phyloP scores from a whole-genome alignment of 2,329 filamentous ascomycete genomes.

The Biscogniauxia sp. region DNA sequence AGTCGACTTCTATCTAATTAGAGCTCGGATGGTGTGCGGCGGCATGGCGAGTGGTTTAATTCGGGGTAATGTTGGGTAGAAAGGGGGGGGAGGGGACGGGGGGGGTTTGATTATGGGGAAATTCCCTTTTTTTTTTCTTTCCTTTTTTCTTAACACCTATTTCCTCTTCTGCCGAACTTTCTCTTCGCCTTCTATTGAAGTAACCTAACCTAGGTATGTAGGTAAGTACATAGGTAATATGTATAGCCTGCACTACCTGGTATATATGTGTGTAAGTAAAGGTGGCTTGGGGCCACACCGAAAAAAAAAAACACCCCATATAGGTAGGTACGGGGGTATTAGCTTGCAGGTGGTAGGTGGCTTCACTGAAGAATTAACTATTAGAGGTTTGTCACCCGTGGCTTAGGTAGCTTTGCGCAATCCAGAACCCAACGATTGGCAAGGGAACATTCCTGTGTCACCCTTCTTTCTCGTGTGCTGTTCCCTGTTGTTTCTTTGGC shows the following conservation, averaged over 20 bases:
- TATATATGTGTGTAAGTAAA: neutral
- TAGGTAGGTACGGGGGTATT: neutral
- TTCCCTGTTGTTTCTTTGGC: too few relatives aligned
- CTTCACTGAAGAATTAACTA: neutral
- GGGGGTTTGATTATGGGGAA: neutral
- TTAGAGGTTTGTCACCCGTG: neutral
- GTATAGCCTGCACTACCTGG: neutral
- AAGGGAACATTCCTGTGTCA: neutral
- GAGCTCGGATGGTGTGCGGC: slow-evolving; percentile 20
- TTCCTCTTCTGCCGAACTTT: neutral
- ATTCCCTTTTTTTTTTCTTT: neutral
- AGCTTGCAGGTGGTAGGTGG: too few relatives aligned
- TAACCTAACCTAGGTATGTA: too few relatives aligned
- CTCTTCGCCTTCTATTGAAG: neutral
- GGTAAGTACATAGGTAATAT: too few relatives aligned
- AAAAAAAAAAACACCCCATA: neutral
- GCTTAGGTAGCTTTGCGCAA: neutral
- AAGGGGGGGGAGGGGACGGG: slow-evolving; percentile 16
- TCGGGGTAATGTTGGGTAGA: slow-evolving; percentile 49
- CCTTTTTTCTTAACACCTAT: slow-evolving; percentile 2
- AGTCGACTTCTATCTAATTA: slow-evolving; percentile 9
- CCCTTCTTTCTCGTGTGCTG: neutral
- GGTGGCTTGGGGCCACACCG: neutral
- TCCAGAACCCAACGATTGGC: neutral
- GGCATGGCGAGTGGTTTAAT: slow-evolving; percentile 27